Conservation (phyloP, 2,329 filamentous ascomycete species). For the Fusarium mexicanum region DNA sequence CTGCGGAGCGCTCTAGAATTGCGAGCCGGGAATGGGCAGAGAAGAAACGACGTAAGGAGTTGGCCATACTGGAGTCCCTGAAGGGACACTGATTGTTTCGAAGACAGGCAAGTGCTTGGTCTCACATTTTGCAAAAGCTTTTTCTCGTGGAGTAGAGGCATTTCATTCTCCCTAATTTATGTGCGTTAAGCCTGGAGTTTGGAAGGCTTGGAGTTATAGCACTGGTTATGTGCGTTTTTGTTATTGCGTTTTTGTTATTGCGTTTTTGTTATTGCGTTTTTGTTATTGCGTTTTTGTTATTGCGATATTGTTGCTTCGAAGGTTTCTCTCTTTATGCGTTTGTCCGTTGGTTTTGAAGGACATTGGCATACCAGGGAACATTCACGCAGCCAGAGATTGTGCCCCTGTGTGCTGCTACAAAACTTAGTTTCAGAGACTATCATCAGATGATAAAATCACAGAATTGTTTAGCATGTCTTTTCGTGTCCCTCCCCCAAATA, state of each 20-base stretch:
- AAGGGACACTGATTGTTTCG: not conserved
- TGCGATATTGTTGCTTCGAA: constrained; percentile 27
- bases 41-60: constrained; percentile 59
- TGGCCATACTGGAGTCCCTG: constrained; percentile 31
- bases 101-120: not conserved
- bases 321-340: constrained; percentile 15
- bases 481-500: not conserved
- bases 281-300: constrained; percentile 33
- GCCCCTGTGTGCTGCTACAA: constrained; percentile 1
- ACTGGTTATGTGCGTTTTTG: constrained; percentile 25
- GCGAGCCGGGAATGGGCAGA: constrained; percentile 71
- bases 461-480: not conserved
- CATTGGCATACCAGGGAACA: not conserved
- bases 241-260: constrained; percentile 31
- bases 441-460: not conserved
- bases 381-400: constrained; percentile 15
- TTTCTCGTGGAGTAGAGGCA: not conserved
- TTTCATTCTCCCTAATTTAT: not conserved
- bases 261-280: too few species aligned
- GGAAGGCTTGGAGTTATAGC: constrained; percentile 25
- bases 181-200: constrained; percentile 36
- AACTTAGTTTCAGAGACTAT: constrained; percentile 15
- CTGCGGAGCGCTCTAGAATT: constrained; percentile 68
- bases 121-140: not conserved
- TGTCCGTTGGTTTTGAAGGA: constrained; percentile 6